phyloP scores from a whole-genome alignment of 208 protist genomes.

The Crithidia sp. region DNA sequence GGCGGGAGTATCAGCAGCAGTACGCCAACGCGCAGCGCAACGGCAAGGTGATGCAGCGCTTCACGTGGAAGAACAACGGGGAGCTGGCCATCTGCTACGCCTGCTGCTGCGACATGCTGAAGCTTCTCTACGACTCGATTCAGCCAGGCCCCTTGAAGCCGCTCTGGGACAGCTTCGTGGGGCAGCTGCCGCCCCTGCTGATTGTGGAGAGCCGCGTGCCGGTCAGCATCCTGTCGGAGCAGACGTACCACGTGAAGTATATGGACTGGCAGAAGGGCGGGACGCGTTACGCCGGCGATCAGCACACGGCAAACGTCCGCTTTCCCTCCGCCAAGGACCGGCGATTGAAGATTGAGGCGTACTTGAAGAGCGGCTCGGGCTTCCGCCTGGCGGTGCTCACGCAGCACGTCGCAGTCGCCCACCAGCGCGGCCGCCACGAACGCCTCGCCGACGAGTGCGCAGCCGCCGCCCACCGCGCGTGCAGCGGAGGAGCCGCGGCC shows the following conservation, averaged over 20 bases:
- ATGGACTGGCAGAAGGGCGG: constrained; percentile 89
- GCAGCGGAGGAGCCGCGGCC: constrained; percentile 15
- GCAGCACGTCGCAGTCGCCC: constrained; percentile 10
- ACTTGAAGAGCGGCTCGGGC: constrained; percentile 59
- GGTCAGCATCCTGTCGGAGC: constrained; percentile 41
- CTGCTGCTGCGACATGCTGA: constrained; percentile 86
- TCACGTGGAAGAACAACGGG: constrained; percentile 85
- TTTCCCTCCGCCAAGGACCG: constrained; percentile 83
- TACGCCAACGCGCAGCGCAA: constrained; percentile 38
- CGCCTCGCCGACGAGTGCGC: constrained; percentile 7
- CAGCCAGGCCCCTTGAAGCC: constrained; percentile 60
- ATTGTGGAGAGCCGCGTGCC: constrained; percentile 76
- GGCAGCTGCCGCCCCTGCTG: constrained; percentile 62
- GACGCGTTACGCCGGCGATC: constrained; percentile 77
- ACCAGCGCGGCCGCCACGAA: not conserved
- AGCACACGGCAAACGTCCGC: constrained; percentile 71
- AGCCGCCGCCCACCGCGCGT: constrained; percentile 1
- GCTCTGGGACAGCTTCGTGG: constrained; percentile 65
- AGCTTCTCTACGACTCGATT: constrained; percentile 74
- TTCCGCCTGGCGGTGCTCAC: constrained; percentile 61
- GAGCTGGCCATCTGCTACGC: constrained; percentile 87
- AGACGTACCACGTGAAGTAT: constrained; percentile 88
- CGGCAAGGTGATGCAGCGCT: constrained; percentile 45
- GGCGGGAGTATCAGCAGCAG: constrained; percentile 71
- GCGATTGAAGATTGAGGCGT: constrained; percentile 76